Evolutionary conservation across 1,139 yeast genomes (phyloP), one percentile per base, ranked within the genome.

Genomic region (Geotrichum carabidarum): DNA sequence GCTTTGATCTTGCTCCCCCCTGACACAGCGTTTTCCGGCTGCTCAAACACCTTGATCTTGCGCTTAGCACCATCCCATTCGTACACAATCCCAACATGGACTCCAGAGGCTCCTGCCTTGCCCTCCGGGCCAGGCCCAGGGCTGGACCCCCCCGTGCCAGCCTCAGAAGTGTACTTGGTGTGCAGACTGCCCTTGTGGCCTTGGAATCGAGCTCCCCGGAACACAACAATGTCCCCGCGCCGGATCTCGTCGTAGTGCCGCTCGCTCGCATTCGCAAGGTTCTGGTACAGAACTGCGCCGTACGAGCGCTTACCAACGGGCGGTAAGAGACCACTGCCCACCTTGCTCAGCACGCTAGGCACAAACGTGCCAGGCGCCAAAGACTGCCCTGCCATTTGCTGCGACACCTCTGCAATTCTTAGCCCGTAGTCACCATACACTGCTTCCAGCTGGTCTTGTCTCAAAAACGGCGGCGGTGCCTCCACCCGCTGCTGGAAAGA

Each of bases 151-250:
- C 61, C 61, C 7, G 59, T 58, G 18, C 91, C 90, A 12, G 81
- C 78, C 14, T 78, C 79, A 18, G 65, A 59, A 2, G 68, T 56
- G 48, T 74, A 69, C 62, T 78, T 78, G 61, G 73, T 78, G 57
- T 77, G 80, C 53, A 83, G 79, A 1, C 73, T 64, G 15, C 76
- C 76, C 65, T 83, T 84, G 62, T 84, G 88, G 8, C 83, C 80
- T 57, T 79, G 82, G 71, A 91, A 90, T 58, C 78, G 79, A 8
- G 90, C 96, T 57, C 82, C 81, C 63, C 84, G 80, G 60, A 89
- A 79, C 58, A 89, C 85, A 48, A 89, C 71, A 15, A 93, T 76
- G 67, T 93, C 98, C 56, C 99, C 99, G 0, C 94, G 83, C 51
- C 79, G 78, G 56, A 89, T 79, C 47, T 82, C 87, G 54, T 83